Base-by-base conservation (phyloP, 768 basidiomycete genomes). In the Pleurotus citrinopileatus region DNA sequence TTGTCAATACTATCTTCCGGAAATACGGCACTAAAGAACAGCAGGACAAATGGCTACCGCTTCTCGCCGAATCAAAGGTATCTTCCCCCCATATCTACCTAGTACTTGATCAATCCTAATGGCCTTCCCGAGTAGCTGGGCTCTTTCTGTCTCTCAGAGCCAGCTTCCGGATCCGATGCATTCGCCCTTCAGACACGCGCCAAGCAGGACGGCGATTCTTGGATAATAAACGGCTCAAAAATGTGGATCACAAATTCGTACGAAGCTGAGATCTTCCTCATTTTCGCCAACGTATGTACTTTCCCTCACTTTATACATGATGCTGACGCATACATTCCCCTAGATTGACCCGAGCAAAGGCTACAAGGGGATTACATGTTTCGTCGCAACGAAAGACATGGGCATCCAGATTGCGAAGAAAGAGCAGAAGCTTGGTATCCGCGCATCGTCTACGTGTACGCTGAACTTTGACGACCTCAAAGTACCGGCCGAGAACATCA, bases 281-380 rank as follows among this genome's bases (percentile, higher is more conserved):
- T 98, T 45, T 98, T 99, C 57, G 97, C 97, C 48, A 99, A 92
- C 57, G 92, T 94, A 54, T 55, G 82, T 66, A 42, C 28, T 48
- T 28, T 34, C 29, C 34, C 17, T 13, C 29, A 25, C 25, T 25
- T 22, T 47, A 47, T 26, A 34, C 10, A 38, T 13, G 28, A 17
- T 20, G 42, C 26, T 5, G 25, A 7, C n/a, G n/a, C 4, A 29
- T 42, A 55, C 29, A 8, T 25, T 9, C 6, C 6, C 44, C 4
- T 51, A 90, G 88, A 65, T 85, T 17, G 93, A 97, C 69, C 88
- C 91, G 0, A 88, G 81, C 59, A 93, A 94, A 66, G 95, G 97
- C 0, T 98, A 99, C 82, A 99, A 98, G 70, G 97, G 97, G 19
- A 99, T 99, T 68, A 96, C 97, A 3, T 98, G 96, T 70, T 99